Evolutionary conservation across 306 rosid genomes (phyloP), one percentile per base, ranked within the genome.

Genomic region (Vachellia collinsii): DNA sequence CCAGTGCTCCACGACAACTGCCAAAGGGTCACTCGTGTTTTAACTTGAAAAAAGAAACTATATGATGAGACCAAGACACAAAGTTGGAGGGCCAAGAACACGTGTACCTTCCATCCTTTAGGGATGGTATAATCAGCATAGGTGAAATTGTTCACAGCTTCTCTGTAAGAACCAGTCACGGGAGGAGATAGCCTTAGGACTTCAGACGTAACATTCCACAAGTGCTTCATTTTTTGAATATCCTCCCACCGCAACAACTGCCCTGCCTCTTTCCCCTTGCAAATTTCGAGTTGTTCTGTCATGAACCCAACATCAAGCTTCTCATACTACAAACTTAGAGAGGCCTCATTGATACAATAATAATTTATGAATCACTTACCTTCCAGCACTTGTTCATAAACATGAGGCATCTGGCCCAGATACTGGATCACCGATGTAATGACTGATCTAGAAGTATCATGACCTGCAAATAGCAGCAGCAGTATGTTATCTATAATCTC

Each of bases 131-230:
- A 88, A 51, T 77, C 86, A 79, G 87, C 90, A 80, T 86, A 85
- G 77, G 83, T 85, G 80, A 90, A 79, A 75, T 86, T 85, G 69
- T 65, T 74, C 22, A 37, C 5, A 0, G 86, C 92, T 75, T 88
- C 85, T 79, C 90, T 83, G n/a, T 77, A 90, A 48, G 89, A 82
- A 51, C 94, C 91, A 34, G 70, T 58, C 13, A 85, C 88, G 0
- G 93, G 82, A 11, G 91, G 91, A 1, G 79, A 74, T 16, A 86
- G 37, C 70, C 91, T 86, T 71, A 88, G 16, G 19, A 79, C 86
- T 81, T 90, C 90, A 53, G 85, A 83, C 62, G 75, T 88, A 41
- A 88, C 90, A 76, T 77, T 83, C 94, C 94, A 90, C 22, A 91
- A 81, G 82, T 83, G 74, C 68, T 88, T 90, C 94, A 90, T 90